These are phyloP conservation scores for Cutaneotrichosporon cutaneum DNA, from an alignment of 1,284 basidiomycete genomes.

Conservation along the genomic window DNA sequence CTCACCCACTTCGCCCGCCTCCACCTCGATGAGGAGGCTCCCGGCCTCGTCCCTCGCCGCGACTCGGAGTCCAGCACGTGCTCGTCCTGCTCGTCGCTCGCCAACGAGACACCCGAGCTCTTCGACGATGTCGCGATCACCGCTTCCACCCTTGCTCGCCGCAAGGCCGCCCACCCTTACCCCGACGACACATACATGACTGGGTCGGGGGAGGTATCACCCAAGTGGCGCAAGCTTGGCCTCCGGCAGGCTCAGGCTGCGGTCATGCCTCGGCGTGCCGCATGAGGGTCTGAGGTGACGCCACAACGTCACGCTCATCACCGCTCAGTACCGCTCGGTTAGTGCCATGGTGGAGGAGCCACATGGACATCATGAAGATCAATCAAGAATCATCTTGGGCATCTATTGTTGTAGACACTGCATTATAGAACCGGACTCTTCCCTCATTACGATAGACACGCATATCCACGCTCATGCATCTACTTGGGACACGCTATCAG, in stretches of 20 bases:
- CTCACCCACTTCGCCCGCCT: conserved; percentile 17
- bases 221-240: conserved; percentile 22
- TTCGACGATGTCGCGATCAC: conserved; percentile 12
- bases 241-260: conserved; percentile 18
- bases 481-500: background rate
- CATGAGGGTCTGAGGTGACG: background rate
- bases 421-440: conserved; percentile 5
- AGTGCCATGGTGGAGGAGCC: background rate
- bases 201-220: conserved; percentile 11
- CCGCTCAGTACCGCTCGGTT: background rate
- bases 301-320: background rate
- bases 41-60: conserved; percentile 10
- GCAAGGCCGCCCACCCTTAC: conserved; percentile 8
- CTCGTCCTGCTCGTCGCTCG: conserved; percentile 17
- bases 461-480: conserved; percentile 1
- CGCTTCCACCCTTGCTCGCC: background rate
- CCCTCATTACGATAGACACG: conserved; percentile 3
- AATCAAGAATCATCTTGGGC: background rate
- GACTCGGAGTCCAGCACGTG: conserved; percentile 21
- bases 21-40: conserved; percentile 22
- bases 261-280: conserved; percentile 12
- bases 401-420: conserved; percentile 5
- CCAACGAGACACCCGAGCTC: conserved; percentile 15
- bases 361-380: background rate
- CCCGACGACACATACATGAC: conserved; percentile 14